A percentile compares a stretch with the other conserved stretches of the same genome.
phyloP scores from a whole-genome alignment of 805 yeast species.

The Candida nitratophila region DNA sequence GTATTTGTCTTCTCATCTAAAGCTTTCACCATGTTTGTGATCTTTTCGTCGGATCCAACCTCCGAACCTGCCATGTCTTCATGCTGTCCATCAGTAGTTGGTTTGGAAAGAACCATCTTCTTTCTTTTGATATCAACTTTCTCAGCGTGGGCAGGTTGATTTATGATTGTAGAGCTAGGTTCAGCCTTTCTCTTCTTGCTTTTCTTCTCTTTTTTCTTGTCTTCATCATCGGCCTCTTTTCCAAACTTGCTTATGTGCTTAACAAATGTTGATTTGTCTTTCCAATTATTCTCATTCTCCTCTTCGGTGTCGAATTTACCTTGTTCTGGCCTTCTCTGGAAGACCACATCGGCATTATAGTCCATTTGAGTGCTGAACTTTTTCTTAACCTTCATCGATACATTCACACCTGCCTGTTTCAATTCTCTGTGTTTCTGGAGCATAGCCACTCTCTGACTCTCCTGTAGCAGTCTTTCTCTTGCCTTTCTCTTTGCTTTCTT shows the following conservation, averaged over 20 bases:
- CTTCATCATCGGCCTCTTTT: conserved; percentile 30
- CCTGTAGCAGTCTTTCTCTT: conserved; percentile 75
- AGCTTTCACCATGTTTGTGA: conserved; percentile 27
- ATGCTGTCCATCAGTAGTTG: conserved; percentile 16
- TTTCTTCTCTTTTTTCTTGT: conserved; percentile 24
- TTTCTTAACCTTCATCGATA: conserved; percentile 42
- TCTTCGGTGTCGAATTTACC: conserved; percentile 64
- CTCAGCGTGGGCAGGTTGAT: conserved; percentile 13
- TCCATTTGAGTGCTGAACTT: conserved; percentile 60
- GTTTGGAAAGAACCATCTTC: conserved; percentile 30
- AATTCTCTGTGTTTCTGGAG: conserved; percentile 76
- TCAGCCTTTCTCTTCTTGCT: conserved; percentile 12
- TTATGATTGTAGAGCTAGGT: conserved; percentile 7
- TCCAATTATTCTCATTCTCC: conserved; percentile 42
- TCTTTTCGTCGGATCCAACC: conserved; percentile 23
- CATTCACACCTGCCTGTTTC: conserved; percentile 68
- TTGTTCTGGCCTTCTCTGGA: conserved; percentile 58
- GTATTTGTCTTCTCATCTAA: conserved; percentile 24
- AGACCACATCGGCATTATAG: conserved; percentile 76
- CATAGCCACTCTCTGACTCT: conserved; percentile 66
- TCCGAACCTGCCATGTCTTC: conserved; percentile 5
- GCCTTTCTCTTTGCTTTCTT: conserved; percentile 89
- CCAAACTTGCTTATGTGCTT: conserved; percentile 38
- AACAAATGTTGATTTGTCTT: conserved; percentile 35
- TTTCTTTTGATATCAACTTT: conserved; percentile 25